Base-by-base conservation (phyloP, 345 rosid species). In the Sisymbrium altissimum region DNA sequence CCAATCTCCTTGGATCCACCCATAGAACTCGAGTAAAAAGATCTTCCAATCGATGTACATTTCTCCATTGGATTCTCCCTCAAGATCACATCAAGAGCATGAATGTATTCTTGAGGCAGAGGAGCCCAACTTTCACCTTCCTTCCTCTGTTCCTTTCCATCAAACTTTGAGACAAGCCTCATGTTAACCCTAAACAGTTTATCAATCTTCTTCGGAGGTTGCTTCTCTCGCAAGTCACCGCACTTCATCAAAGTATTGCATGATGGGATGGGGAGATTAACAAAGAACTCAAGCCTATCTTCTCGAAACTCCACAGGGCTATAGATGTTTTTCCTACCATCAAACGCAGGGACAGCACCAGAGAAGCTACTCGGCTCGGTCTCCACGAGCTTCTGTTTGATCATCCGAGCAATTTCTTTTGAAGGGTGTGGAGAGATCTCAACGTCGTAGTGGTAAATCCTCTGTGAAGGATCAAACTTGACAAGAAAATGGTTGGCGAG, bases 401-500 rank as follows among this genome's bases (percentile, higher is more conserved):
- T 91, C 87, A 87, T 78, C 39, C 97, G 68, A n/a, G 95, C 96
- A 35, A 87, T 70, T 68, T 94, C 97, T 60, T 86, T 94, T 25
- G 96, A 85, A 27, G 97, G 95, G 39, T 66, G 83, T 1, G 97
- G 98, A 48, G 88, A 81, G 60, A 94, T 94, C 45, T 91, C 97
- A 63, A 94, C 93, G 48, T 91, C 81, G 84, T 94, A 94, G 61
- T 94, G 98, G 85, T 86, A 94, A 77, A 94, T 89, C 64, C 71
- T 74, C 57, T 78, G 93, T 7, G 81, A 81, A 49, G 93, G 75
- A 75, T 94, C 85, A 63, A 94, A 86, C 55, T 82, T 82, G 63
- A 94, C 98, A 29, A 87, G 90, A 71, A 89, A 91, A 88, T 94
- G 97, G 78, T 94, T 94, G 58, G 98, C 98, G 5, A 94, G 86